These are phyloP conservation scores for Byssothecium circinans DNA, from an alignment of 2,329 filamentous ascomycete species.

Conservation along the genomic window DNA sequence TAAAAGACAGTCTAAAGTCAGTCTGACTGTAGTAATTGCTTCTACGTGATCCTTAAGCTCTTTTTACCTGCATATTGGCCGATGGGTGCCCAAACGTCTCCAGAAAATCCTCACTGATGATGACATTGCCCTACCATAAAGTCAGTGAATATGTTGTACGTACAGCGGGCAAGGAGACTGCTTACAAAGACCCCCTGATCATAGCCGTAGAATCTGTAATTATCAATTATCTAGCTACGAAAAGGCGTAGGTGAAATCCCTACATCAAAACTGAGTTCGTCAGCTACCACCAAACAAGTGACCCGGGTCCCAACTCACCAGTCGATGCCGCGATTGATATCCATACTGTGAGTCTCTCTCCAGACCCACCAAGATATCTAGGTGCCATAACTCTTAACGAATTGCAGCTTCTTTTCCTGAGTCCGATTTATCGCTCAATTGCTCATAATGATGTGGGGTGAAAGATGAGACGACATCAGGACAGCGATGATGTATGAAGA, in stretches of 20 bases:
- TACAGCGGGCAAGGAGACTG: background rate
- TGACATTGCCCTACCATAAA: slow-evolving; percentile 36
- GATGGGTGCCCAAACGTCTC: slow-evolving; percentile 31
- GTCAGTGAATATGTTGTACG: background rate
- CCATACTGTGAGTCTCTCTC: slow-evolving; percentile 55
- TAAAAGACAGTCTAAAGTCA: background rate
- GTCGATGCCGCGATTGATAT: slow-evolving; percentile 52
- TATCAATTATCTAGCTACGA: background rate
- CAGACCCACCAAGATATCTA: slow-evolving; percentile 55
- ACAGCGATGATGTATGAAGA: no score
- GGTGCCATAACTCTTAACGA: slow-evolving; percentile 42
- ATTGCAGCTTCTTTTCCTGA: background rate
- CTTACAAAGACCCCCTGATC: slow-evolving; percentile 28
- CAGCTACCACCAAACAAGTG: background rate
- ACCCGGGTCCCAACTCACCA: background rate
- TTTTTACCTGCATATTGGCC: slow-evolving; percentile 31
- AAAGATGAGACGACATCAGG: no score
- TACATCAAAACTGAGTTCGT: slow-evolving; percentile 47
- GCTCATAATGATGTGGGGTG: background rate
- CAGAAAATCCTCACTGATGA: slow-evolving; percentile 36
- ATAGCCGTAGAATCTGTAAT: slow-evolving; percentile 48
- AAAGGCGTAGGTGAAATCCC: background rate
- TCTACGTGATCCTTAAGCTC: no score
- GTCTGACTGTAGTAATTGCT: no score
- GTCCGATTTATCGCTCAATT: background rate